Conservation (phyloP, 192 early-diverging fungal genomes). For the Backusella tarrabulga region DNA sequence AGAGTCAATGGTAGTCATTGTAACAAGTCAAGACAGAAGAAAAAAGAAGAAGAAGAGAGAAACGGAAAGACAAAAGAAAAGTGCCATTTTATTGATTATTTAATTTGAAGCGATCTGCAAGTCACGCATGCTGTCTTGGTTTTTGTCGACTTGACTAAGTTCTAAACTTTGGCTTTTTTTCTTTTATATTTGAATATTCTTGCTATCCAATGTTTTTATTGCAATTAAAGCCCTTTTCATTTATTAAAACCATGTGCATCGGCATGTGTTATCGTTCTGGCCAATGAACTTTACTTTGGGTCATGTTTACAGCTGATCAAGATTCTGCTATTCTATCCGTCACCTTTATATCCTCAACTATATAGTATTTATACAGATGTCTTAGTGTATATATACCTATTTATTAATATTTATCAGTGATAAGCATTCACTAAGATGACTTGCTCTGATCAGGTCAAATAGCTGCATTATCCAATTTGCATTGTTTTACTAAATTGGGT, state of each 20-base stretch:
- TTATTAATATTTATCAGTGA: neutral
- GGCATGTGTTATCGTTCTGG: neutral
- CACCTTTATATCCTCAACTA: neutral
- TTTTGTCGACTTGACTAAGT: neutral
- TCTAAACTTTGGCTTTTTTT: too few relatives aligned
- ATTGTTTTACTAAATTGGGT: neutral
- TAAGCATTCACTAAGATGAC: neutral
- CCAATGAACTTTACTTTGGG: neutral
- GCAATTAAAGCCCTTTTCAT: neutral
- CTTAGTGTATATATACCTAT: too few relatives aligned
- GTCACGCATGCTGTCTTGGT: neutral
- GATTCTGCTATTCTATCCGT: neutral
- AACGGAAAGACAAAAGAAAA: neutral
- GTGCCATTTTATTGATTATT: neutral
- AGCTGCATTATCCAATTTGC: neutral
- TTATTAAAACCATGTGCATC: neutral
- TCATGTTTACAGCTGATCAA: neutral
- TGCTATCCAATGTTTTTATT: neutral
- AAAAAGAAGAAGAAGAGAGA: neutral
- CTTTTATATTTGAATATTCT: neutral
- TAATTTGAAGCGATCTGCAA: neutral
- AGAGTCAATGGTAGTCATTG: conserved; percentile 15
- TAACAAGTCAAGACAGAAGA: neutral
- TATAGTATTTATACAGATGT: neutral
- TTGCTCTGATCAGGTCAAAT: neutral